Conservation (phyloP, 371 early-diverging fungal species). For the Umbelopsis sp. region DNA sequence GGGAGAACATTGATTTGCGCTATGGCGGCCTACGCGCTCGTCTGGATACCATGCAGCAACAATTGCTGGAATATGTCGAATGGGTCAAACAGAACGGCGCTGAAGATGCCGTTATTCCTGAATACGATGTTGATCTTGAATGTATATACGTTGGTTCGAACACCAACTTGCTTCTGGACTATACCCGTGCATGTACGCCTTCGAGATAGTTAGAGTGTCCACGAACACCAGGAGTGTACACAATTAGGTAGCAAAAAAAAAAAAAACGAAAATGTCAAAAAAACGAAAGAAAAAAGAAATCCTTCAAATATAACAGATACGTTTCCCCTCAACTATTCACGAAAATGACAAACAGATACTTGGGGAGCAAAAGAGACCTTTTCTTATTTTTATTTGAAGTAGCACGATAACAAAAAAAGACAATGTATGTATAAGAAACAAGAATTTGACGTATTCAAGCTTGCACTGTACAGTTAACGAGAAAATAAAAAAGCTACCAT, state of each 20-base stretch:
- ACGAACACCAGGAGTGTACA: too few relatives aligned
- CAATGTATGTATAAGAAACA: not conserved
- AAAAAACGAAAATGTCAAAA: slow-evolving; percentile 8
- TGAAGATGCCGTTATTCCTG: slow-evolving; percentile 56
- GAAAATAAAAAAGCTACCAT: too few relatives aligned
- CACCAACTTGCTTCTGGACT: slow-evolving; percentile 69
- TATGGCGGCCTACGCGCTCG: slow-evolving; percentile 82
- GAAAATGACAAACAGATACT: too few relatives aligned
- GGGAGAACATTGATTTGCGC: slow-evolving; percentile 82
- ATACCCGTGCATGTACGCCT: slow-evolving; percentile 70
- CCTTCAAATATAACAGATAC: not conserved
- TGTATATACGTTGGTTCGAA: slow-evolving; percentile 67
- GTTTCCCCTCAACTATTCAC: too few relatives aligned
- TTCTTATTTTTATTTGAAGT: too few relatives aligned
- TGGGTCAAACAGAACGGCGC: slow-evolving; percentile 20
- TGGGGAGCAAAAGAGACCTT: too few relatives aligned
- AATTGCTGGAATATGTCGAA: slow-evolving; percentile 66
- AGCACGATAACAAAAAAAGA: too few relatives aligned
- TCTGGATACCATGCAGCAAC: slow-evolving; percentile 75
- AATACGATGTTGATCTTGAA: slow-evolving; percentile 68
- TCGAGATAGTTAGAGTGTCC: slow-evolving; percentile 31
- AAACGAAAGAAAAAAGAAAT: not conserved
- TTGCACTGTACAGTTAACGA: not conserved
- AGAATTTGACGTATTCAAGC: not conserved
- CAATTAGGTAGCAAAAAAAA: not conserved